These are phyloP conservation scores for Lachnellula subtilissima DNA, from an alignment of 2,329 filamentous ascomycete genomes.

Conservation along the genomic window DNA sequence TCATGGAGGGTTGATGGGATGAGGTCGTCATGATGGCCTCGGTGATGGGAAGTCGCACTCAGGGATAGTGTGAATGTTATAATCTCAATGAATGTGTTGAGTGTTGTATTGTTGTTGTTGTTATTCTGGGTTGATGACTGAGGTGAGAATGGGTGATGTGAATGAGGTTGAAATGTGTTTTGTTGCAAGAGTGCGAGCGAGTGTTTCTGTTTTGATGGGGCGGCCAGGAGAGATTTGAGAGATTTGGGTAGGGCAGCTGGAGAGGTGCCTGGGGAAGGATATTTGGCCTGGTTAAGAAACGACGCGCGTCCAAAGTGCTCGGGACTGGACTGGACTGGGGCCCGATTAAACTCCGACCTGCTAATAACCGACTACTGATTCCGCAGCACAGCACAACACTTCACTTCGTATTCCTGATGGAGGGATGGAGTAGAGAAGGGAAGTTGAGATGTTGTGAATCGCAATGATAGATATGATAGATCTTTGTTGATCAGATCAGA, in stretches of 20 bases:
- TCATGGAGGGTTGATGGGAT: constrained; percentile 18
- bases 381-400: neutral
- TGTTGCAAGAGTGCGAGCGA: too few relatives aligned
- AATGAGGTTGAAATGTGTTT: neutral
- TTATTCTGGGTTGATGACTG: constrained; percentile 1
- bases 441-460: too few relatives aligned
- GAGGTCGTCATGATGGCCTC: constrained; percentile 21
- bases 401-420: too few relatives aligned
- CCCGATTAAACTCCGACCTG: constrained; percentile 3
- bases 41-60: neutral
- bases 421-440: too few relatives aligned
- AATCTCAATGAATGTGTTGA: neutral
- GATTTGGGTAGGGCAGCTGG: constrained; percentile 1
- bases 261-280: constrained; percentile 13
- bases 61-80: neutral
- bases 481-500: too few relatives aligned
- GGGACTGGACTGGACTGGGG: neutral
- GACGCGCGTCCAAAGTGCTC: constrained; percentile 14
- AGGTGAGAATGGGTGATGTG: neutral
- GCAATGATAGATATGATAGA: too few relatives aligned
- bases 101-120: neutral
- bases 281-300: constrained; percentile 9
- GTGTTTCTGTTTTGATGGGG: too few relatives aligned
- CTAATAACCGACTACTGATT: neutral
- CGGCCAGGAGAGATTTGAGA: constrained; percentile 1